phyloP scores from a whole-genome alignment of 352 stramenopile species.

The Globisporangium abappressorium region DNA sequence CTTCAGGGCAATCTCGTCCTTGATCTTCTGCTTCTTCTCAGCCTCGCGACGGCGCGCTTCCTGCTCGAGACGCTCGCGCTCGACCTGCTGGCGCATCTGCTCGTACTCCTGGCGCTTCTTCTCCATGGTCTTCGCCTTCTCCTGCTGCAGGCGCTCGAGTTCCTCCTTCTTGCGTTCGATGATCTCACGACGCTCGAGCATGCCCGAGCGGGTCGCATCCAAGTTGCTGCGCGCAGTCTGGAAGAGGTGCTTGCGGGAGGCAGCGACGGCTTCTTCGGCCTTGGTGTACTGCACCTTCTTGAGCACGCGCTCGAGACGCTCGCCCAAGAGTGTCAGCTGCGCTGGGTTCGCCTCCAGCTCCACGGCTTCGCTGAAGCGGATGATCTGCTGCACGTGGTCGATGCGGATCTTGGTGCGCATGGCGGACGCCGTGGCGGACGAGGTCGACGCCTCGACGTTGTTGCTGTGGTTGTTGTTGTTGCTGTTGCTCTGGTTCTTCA shows the following conservation, averaged over 20 bases:
- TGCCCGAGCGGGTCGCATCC: conserved; percentile 74
- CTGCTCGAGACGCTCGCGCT: conserved; percentile 69
- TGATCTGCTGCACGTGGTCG: conserved; percentile 81
- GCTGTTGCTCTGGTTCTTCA: conserved; percentile 44
- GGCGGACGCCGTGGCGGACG: conserved; percentile 37
- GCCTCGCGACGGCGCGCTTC: conserved; percentile 85
- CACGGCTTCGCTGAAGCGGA: conserved; percentile 79
- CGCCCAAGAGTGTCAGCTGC: conserved; percentile 68
- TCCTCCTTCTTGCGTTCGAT: conserved; percentile 98
- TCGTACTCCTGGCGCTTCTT: conserved; percentile 81
- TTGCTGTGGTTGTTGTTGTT: conserved; percentile 12
- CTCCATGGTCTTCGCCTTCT: conserved; percentile 86
- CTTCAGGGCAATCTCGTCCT: conserved; percentile 93
- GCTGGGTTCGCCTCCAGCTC: conserved; percentile 77
- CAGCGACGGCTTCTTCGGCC: conserved; percentile 14
- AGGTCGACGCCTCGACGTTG: conserved; percentile 51
- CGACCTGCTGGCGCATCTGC: conserved; percentile 63
- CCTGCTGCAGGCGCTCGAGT: conserved; percentile 91
- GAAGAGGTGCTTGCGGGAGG: conserved; percentile 67
- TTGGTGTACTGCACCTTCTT: conserved; percentile 37
- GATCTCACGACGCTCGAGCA: conserved; percentile 89
- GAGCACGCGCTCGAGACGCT: conserved; percentile 62
- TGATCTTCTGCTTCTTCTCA: conserved; percentile 96
- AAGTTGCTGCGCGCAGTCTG: conserved; percentile 59
- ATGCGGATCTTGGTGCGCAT: conserved; percentile 79